Evolutionary conservation across 2,329 filamentous ascomycete genomes (phyloP).

Genomic region (Elsinoe perseae): DNA sequence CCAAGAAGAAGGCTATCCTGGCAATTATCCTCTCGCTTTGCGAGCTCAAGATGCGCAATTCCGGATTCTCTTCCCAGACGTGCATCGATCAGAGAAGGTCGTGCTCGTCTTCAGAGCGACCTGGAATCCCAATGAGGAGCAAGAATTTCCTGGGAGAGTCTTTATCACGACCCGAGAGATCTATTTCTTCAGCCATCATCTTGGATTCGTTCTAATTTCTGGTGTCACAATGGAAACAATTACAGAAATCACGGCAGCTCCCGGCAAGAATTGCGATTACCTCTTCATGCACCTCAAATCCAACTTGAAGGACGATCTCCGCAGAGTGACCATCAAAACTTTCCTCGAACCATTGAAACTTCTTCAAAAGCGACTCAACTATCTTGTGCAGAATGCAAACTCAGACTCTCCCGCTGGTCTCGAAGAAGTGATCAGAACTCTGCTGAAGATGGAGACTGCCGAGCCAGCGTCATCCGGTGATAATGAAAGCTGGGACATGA

Average conservation of each 20-base stretch:
- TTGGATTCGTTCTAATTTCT: slow-evolving; percentile 81
- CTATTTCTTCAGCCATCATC: slow-evolving; percentile 94
- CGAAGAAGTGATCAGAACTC: slow-evolving; percentile 60
- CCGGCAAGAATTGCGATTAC: slow-evolving; percentile 80
- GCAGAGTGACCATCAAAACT: slow-evolving; percentile 78
- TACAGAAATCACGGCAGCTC: slow-evolving; percentile 79
- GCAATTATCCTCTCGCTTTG: slow-evolving; percentile 66
- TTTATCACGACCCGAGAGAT: slow-evolving; percentile 82
- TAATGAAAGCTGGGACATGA: slow-evolving; percentile 85
- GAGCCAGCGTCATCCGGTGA: slow-evolving; percentile 58
- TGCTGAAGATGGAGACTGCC: slow-evolving; percentile 67
- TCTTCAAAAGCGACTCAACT: slow-evolving; percentile 75
- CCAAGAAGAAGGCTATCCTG: slow-evolving; percentile 54
- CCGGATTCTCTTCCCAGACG: slow-evolving; percentile 77
- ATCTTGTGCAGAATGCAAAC: slow-evolving; percentile 72
- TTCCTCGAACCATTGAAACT: slow-evolving; percentile 83
- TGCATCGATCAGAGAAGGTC: slow-evolving; percentile 68
- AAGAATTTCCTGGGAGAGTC: slow-evolving; percentile 73
- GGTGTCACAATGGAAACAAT: slow-evolving; percentile 67
- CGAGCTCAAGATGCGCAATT: slow-evolving; percentile 85
- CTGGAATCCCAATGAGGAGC: slow-evolving; percentile 70
- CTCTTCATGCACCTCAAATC: slow-evolving; percentile 75
- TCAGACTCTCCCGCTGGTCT: slow-evolving; percentile 61
- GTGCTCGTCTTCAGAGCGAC: slow-evolving; percentile 88
- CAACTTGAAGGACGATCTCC: slow-evolving; percentile 44